Evolutionary conservation across 2,329 filamentous ascomycete species (phyloP).

Genomic region (Aspergillus neotritici): DNA sequence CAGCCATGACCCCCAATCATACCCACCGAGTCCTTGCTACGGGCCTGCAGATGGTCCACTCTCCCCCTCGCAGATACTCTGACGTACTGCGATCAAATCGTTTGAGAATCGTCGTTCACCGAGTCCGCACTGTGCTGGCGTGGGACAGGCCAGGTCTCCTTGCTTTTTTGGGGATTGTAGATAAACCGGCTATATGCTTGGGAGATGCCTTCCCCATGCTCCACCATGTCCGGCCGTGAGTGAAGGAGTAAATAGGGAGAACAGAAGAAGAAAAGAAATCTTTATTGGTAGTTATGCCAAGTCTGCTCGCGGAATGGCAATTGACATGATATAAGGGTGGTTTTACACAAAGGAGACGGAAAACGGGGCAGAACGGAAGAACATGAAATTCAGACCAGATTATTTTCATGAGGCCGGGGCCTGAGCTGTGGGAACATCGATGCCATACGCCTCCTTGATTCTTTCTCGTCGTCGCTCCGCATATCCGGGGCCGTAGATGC

Average conservation of each 20-base stretch:
- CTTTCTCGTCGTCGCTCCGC: constrained; percentile 75
- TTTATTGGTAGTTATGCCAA: constrained; percentile 16
- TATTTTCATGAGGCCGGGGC: constrained; percentile 36
- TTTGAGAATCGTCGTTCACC: too few relatives aligned
- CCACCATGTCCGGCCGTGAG: too few relatives aligned
- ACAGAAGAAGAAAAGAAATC: constrained; percentile 7
- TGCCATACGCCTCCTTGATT: constrained; percentile 79
- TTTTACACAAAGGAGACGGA: constrained; percentile 25
- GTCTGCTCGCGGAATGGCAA: constrained; percentile 19
- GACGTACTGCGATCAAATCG: too few relatives aligned
- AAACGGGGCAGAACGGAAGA: constrained; percentile 15
- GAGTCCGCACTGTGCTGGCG: too few relatives aligned
- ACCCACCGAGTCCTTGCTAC: too few relatives aligned
- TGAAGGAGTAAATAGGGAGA: neutral
- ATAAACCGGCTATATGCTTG: too few relatives aligned
- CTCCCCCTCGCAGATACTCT: too few relatives aligned
- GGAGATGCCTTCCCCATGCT: too few relatives aligned
- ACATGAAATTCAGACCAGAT: constrained; percentile 16
- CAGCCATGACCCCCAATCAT: too few relatives aligned
- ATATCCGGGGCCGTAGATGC: constrained; percentile 74
- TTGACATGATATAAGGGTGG: constrained; percentile 18
- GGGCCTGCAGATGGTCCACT: too few relatives aligned
- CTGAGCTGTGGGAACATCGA: constrained; percentile 67
- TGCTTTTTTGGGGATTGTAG: too few relatives aligned
- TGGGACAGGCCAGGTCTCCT: too few relatives aligned